Evolutionary conservation across 495 filamentous ascomycete species (phyloP).

Genomic region (Emericellopsis terricola): DNA sequence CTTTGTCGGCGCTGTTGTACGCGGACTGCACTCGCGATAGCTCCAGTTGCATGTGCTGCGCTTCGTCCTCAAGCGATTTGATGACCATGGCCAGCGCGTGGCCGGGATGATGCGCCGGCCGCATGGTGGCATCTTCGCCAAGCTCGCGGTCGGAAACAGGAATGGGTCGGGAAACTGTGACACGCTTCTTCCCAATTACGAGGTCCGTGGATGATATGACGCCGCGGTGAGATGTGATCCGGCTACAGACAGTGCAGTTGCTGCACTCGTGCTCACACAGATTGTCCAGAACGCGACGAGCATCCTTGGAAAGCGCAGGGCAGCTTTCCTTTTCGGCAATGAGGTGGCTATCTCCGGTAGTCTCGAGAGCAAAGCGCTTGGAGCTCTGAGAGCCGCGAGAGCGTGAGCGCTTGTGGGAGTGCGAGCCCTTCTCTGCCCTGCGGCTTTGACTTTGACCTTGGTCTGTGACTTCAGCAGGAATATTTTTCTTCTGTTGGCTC

Average conservation of each 20-base stretch:
- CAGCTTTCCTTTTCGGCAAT: conserved; percentile 5
- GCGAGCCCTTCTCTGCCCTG: background rate
- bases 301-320: conserved; percentile 25
- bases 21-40: conserved; percentile 34
- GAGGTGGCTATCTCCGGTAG: too few species aligned
- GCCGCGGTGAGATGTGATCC: conserved; percentile 27
- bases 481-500: too few species aligned
- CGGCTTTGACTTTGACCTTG: too few species aligned
- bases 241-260: conserved; percentile 61
- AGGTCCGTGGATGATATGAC: conserved; percentile 12
- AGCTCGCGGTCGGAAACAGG: conserved; percentile 50
- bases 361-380: too few species aligned
- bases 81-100: conserved; percentile 63
- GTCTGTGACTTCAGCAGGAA: too few species aligned
- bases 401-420: background rate
- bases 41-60: conserved; percentile 58
- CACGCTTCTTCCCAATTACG: conserved; percentile 27
- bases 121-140: conserved; percentile 52
- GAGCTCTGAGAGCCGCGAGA: too few species aligned
- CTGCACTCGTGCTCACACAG: conserved; percentile 45
- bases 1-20: conserved; percentile 53
- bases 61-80: conserved; percentile 66
- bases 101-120: conserved; percentile 57
- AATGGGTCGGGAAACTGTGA: conserved; percentile 47
- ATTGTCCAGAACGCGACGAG: conserved; percentile 38